phyloP scores from a whole-genome alignment of 352 stramenopile genomes.

The Phytophthora colocasiae region DNA sequence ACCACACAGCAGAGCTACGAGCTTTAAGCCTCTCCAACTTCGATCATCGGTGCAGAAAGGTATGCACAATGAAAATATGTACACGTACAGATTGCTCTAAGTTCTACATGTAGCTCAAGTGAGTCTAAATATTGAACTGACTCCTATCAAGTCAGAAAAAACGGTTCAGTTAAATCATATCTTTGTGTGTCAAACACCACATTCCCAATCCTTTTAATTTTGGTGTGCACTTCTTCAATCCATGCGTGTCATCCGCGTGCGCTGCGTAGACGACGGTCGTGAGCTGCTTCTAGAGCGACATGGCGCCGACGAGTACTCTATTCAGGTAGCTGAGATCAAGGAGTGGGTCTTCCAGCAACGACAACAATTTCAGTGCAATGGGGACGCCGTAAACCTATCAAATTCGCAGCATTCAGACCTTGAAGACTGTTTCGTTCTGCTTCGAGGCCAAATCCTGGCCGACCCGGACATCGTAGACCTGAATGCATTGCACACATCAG shows the following conservation, averaged over 20 bases:
- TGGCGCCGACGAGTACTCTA: slow-evolving; percentile 40
- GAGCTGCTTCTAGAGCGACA: slow-evolving; percentile 63
- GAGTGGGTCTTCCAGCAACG: slow-evolving; percentile 47
- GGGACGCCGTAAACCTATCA: neutral
- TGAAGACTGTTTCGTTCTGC: slow-evolving; percentile 52
- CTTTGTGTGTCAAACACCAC: slow-evolving; percentile 13
- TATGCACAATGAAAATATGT: no score
- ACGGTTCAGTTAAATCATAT: slow-evolving; percentile 22
- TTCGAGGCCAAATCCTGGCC: slow-evolving; percentile 61
- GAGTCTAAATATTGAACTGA: neutral
- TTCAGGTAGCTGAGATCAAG: slow-evolving; percentile 65
- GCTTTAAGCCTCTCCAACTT: neutral
- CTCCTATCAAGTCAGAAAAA: slow-evolving; percentile 26
- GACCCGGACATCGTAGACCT: slow-evolving; percentile 70
- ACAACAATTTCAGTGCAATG: slow-evolving; percentile 9
- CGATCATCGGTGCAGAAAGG: neutral
- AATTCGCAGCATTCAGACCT: slow-evolving; percentile 14
- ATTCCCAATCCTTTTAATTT: neutral
- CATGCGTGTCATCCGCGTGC: slow-evolving; percentile 54
- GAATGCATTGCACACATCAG: slow-evolving; percentile 47
- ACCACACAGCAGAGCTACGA: neutral
- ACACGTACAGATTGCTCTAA: no score
- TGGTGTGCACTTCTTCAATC: neutral
- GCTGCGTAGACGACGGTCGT: slow-evolving; percentile 57
- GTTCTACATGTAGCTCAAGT: no score